Base-by-base conservation (phyloP, 495 filamentous ascomycete species). In the Penicillium bovifimosum region DNA sequence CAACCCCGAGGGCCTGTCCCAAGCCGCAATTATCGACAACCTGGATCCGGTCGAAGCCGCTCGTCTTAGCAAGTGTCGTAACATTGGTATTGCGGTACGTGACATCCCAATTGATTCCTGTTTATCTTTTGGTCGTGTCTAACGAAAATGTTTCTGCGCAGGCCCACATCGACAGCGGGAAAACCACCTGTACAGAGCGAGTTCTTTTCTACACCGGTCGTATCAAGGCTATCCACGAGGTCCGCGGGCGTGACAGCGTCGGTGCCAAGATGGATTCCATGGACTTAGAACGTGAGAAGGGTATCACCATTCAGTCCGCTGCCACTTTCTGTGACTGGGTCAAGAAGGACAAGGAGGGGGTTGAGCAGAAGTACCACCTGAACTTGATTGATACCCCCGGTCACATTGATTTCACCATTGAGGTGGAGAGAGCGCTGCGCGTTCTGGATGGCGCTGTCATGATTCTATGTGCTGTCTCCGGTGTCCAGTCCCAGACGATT, bases 201-300 rank as follows among this genome's bases (percentile, higher is more conserved):
- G 91, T 99, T 45, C 87, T 99, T 52, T 99, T 90, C 80, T 99
- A 99, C 71, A 99, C 95, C 27, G 95, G 95, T 52, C 85, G 93
- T 64, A 95, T 95, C 74, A 92, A 92, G 65, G 81, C 90, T 5
- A 97, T 99, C 59, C 95, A 99, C 72, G 95, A 99, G 74, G 95
- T 99, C 28, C 82, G 95, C 56, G 95, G 95, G 32, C 90, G 90
- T 59, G 95, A 99, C 75, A 83, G 86, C 33, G 90, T 97, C 16
- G 95, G 95, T 59, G 95, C 95, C 41, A 99, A 99, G 75, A 99
- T 99, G 95, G 95, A 99, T 78, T 96, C 91, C 8, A 99, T 99
- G 95, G 95, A 97, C 43, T 73, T 99, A 55, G 95, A 99, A 71
- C 80, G 93, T 66, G 93, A 98, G 65, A 93, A 96, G 78, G 93